Percentiles rank a stretch among this genome's conserved stretches.
Evolutionary conservation across 306 rosid genomes (phyloP).

Genomic region (barrel medic (Medicago truncatula)): MtrunA17r5.0-ANR NC_053049.1:49496501-49497000

Average conservation of each 20-base stretch:
- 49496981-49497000: conserved; percentile 65
- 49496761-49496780: conserved; percentile 93
- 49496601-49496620: too few relatives aligned
- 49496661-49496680: too few relatives aligned
- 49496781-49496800: conserved; percentile 87
- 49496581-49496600: too few relatives aligned
- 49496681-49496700: too few relatives aligned
- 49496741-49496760: conserved; percentile 96
- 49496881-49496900: conserved; percentile 83
- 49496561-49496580: too few relatives aligned
- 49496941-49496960: conserved; percentile 82
- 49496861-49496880: conserved; percentile 92
- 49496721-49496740: conserved; percentile 72
- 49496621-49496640: too few relatives aligned
- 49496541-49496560: too few relatives aligned
- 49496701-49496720: conserved; percentile 40
- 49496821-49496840: conserved; percentile 91
- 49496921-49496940: conserved; percentile 81
- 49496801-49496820: conserved; percentile 98
- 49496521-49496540: too few relatives aligned
- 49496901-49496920: conserved; percentile 87
- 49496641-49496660: too few relatives aligned
- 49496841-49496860: conserved; percentile 87
- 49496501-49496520: too few relatives aligned
- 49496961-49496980: conserved; percentile 52